phyloP scores from a whole-genome alignment of 148 eudicot genomes.

The Rhododendron henanense region DNA sequence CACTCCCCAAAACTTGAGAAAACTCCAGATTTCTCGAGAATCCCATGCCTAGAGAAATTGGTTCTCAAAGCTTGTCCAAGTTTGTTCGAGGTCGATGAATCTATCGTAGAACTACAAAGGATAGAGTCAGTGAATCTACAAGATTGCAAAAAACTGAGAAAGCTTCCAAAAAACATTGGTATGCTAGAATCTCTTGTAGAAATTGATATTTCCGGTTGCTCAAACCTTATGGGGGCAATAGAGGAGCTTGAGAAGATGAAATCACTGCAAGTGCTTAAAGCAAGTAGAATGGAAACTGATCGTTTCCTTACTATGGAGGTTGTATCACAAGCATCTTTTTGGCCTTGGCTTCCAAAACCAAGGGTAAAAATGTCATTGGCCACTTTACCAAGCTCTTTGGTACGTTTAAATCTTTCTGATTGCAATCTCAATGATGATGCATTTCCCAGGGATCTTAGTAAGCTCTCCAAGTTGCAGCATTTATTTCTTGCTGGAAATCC shows the following conservation, averaged over 20 bases:
- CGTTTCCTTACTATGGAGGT: neutral
- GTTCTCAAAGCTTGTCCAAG: neutral
- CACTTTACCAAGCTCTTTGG: neutral
- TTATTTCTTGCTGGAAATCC: neutral
- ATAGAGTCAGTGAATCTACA: neutral
- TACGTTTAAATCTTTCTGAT: neutral
- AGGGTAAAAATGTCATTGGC: neutral
- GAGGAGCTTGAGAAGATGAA: neutral
- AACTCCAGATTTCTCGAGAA: neutral
- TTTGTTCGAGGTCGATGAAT: neutral
- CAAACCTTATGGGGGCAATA: neutral
- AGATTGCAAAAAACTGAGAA: neutral
- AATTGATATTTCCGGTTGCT: neutral
- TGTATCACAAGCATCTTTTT: neutral
- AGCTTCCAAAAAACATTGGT: neutral
- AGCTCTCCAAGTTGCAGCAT: neutral
- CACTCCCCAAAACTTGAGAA: neutral
- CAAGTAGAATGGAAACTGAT: neutral
- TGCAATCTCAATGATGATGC: neutral
- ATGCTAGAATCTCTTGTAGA: neutral
- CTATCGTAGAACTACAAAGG: neutral
- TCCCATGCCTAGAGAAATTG: neutral
- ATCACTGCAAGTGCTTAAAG: neutral
- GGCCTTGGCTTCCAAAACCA: neutral
- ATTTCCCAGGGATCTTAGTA: neutral